phyloP scores from a whole-genome alignment of 257 asterid species.

The Buddleja alternifolia region DNA sequence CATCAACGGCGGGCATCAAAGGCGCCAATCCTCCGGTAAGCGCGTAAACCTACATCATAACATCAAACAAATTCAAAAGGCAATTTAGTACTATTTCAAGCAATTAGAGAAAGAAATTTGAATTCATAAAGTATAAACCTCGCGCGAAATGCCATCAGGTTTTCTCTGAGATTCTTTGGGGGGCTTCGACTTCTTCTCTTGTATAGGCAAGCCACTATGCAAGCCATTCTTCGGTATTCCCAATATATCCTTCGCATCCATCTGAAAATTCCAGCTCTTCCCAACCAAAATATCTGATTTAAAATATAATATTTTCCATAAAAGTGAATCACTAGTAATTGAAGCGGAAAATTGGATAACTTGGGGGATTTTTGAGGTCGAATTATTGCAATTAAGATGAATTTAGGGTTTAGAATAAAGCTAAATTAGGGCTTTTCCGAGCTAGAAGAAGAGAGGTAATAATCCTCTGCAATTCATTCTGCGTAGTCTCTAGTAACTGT shows the following conservation, averaged over 20 bases:
- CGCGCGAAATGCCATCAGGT: slow-evolving; percentile 98
- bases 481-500: too few relatives aligned
- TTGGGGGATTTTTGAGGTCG: background rate
- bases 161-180: slow-evolving; percentile 95
- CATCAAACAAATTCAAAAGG: slow-evolving; percentile 28
- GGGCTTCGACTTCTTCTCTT: slow-evolving; percentile 83
- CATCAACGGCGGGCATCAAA: slow-evolving; percentile 82
- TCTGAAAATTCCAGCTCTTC: slow-evolving; percentile 24
- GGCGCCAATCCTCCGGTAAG: slow-evolving; percentile 96
- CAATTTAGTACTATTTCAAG: background rate
- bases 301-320: background rate
- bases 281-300: background rate
- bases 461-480: background rate
- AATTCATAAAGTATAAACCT: slow-evolving; percentile 42
- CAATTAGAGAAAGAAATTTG: background rate
- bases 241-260: slow-evolving; percentile 97
- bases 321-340: background rate
- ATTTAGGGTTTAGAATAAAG: slow-evolving; percentile 33
- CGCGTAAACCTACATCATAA: slow-evolving; percentile 72
- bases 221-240: slow-evolving; percentile 90
- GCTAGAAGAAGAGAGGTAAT: slow-evolving; percentile 10
- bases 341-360: background rate
- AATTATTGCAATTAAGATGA: slow-evolving; percentile 6
- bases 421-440: slow-evolving; percentile 28
- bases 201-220: slow-evolving; percentile 45